Percentiles rank a stretch among this genome's conserved stretches.
Evolutionary conservation across 73 alveolate genomes (phyloP).

Genomic region (Diophrys appendiculata): DNA sequence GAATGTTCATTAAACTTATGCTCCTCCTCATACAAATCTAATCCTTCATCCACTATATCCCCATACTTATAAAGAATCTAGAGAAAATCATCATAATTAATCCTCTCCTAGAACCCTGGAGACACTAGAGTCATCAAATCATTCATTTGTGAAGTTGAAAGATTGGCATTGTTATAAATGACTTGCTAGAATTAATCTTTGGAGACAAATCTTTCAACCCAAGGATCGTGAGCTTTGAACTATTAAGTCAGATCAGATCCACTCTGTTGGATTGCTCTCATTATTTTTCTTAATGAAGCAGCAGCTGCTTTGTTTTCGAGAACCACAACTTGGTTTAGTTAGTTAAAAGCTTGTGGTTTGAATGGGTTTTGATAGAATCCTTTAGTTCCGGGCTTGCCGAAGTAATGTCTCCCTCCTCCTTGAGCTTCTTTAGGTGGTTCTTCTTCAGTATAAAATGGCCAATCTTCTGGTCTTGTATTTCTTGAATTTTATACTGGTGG

Average conservation of each 20-base stretch:
- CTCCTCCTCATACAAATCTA: too few species aligned
- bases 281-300: slow-evolving; percentile 29
- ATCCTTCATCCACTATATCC: too few species aligned
- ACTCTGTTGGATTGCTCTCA: slow-evolving; percentile 15
- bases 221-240: slow-evolving; percentile 36
- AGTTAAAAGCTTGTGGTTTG: slow-evolving; percentile 30
- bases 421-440: slow-evolving; percentile 60
- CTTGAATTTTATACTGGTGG: too few species aligned
- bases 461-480: background rate
- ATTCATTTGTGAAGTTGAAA: slow-evolving; percentile 23
- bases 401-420: slow-evolving; percentile 72
- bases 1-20: too few species aligned
- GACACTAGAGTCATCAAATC: slow-evolving; percentile 33
- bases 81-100: slow-evolving; percentile 48
- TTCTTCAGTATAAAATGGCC: slow-evolving; percentile 64
- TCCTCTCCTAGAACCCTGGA: slow-evolving; percentile 38
- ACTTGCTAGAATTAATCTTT: slow-evolving; percentile 35
- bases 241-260: slow-evolving; percentile 29
- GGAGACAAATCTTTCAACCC: slow-evolving; percentile 32
- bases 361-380: slow-evolving; percentile 39
- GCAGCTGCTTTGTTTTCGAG: slow-evolving; percentile 34
- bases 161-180: slow-evolving; percentile 30
- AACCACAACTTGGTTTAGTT: slow-evolving; percentile 40
- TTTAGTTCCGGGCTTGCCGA: slow-evolving; percentile 70
- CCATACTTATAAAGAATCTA: slow-evolving; percentile 40